Conservation (phyloP, 23 red algal species). For the Chondrus crispus region DNA sequence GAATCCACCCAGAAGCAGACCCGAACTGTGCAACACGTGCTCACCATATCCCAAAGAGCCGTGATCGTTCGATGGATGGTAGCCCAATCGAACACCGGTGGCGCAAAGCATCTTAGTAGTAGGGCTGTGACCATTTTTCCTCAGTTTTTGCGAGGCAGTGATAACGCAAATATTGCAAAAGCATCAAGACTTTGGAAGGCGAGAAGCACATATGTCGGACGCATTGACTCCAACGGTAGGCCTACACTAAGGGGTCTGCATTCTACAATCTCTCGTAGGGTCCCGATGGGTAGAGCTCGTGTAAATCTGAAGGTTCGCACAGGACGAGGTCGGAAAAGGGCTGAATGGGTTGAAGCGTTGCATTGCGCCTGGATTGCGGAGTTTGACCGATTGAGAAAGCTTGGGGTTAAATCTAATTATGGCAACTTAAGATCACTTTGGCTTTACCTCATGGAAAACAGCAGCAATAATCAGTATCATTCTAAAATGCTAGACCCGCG, state of each 20-base stretch:
- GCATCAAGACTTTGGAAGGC: neutral
- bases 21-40: neutral
- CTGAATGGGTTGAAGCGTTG: neutral
- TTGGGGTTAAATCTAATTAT: slow-evolving; percentile 12
- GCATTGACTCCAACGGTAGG: neutral
- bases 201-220: too few species aligned
- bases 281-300: neutral
- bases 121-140: neutral
- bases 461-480: neutral
- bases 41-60: neutral
- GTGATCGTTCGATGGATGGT: neutral
- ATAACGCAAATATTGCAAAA: neutral
- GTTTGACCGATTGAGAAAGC: neutral
- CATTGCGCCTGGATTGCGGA: neutral
- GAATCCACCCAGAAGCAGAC: too few species aligned
- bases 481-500: neutral
- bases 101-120: neutral
- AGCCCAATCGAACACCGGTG: neutral
- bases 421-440: neutral
- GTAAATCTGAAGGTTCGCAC: neutral
- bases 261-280: neutral
- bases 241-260: neutral
- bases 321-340: neutral
- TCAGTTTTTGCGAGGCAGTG: neutral
- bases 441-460: neutral